phyloP scores from a whole-genome alignment of 139 green algal genomes.

The Klebsormidium nitens region DNA sequence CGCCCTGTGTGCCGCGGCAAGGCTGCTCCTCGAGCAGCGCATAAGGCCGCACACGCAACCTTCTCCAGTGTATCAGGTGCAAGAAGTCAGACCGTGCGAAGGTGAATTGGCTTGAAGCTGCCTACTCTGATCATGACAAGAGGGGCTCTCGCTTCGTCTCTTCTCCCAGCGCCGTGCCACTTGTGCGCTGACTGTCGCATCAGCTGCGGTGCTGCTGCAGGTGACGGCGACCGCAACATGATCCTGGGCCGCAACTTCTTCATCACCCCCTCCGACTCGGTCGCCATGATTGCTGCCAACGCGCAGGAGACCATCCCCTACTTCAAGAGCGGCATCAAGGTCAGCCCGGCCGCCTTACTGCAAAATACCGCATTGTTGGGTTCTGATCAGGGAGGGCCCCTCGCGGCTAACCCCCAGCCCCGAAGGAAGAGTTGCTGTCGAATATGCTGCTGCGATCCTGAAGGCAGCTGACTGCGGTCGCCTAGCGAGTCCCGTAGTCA shows the following conservation, averaged over 20 bases:
- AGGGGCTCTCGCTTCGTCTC: too few relatives aligned
- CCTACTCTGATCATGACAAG: too few relatives aligned
- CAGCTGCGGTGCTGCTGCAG: conserved; percentile 17
- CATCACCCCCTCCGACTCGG: conserved; percentile 90
- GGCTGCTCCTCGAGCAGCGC: too few relatives aligned
- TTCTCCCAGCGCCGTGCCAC: too few relatives aligned
- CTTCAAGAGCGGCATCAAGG: conserved; percentile 94
- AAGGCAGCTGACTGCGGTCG: neutral
- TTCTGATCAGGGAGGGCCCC: too few relatives aligned
- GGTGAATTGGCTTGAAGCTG: too few relatives aligned
- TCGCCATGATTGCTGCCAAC: conserved; percentile 98
- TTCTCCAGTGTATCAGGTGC: too few relatives aligned
- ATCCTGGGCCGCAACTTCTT: conserved; percentile 97
- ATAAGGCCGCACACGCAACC: too few relatives aligned
- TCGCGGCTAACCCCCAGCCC: too few relatives aligned
- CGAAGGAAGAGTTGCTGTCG: too few relatives aligned
- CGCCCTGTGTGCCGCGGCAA: neutral
- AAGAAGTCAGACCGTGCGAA: too few relatives aligned
- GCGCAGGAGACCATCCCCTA: conserved; percentile 91
- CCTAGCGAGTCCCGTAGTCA: conserved; percentile 7
- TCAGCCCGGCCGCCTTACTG: conserved; percentile 14
- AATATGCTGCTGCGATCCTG: conserved; percentile 3
- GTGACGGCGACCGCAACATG: conserved; percentile 99
- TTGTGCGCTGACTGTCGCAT: neutral
- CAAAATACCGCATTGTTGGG: neutral